Evolutionary conservation across 331 rosid genomes (phyloP), one percentile per base, ranked within the genome.

Genomic region (Malus hybrid): DNA sequence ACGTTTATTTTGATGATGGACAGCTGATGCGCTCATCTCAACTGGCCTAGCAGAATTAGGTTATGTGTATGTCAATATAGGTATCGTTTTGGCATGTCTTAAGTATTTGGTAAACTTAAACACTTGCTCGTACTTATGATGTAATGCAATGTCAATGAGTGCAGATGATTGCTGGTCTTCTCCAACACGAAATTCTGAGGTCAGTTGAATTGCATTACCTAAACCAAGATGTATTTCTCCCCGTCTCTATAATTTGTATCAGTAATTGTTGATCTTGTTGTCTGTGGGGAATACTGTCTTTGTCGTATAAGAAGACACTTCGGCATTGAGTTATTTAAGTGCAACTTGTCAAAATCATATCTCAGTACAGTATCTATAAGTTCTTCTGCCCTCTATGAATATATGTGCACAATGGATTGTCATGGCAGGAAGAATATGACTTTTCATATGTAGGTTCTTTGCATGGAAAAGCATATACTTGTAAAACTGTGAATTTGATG

Each of bases 91-190:
- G 54, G 48, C 61, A 10, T 66, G 34, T 67, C 74, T 70, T 52
- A 76, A 46, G 69, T 73, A 28, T 54, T 56, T 15, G 33, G 76
- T 80, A 57, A 18, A 71, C 62, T 29, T 32, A 16, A 61, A 39
- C 31, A 52, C 67, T 65, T 56, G 46, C 34, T 71, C 52, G 18
- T 29, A 20, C 67, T 80, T 59, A 74, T 64, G 36, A 77, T 67
- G 74, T 16, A 79, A 66, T 55, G 61, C 67, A 24, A 10, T 68
- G 77, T 76, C 31, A 13, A 67, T 76, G 61, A 73, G 16, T 79
- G 91, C 91, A 95, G 99, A 95, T 89, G 99, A 95, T 84, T 95
- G 99, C 87, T 95, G 99, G 99, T 87, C 88, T 64, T 1, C 74
- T 32, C 81, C 6, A 52, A 72, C 20, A 34, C 85, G 99, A 75